These are phyloP conservation scores for Xylaria sp. DNA, from an alignment of 2,329 filamentous ascomycete genomes.

Conservation along the genomic window DNA sequence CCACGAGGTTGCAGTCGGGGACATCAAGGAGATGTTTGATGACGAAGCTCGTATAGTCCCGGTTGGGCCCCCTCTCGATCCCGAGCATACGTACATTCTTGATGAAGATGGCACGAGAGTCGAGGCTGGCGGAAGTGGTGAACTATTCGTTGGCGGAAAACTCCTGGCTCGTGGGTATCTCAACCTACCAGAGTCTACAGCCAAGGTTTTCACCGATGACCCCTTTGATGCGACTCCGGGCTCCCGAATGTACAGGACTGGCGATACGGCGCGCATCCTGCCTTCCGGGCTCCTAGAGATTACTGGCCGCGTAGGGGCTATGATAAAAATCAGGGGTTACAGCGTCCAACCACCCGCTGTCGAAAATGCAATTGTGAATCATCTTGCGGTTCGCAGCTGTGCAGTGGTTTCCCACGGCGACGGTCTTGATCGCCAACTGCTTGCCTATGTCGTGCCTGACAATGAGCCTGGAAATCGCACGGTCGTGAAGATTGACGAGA, in stretches of 20 bases:
- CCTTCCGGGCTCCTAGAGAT: conserved; percentile 73
- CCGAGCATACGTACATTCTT: conserved; percentile 71
- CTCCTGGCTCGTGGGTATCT: conserved; percentile 77
- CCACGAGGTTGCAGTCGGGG: conserved; percentile 77
- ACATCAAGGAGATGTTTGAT: conserved; percentile 69
- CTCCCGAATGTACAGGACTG: conserved; percentile 74
- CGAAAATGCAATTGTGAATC: conserved; percentile 70
- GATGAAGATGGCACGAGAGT: conserved; percentile 69
- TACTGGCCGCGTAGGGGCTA: conserved; percentile 73
- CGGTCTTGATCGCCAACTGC: conserved; percentile 72
- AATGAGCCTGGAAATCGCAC: conserved; percentile 59
- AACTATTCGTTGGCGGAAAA: conserved; percentile 75
- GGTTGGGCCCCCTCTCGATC: conserved; percentile 71
- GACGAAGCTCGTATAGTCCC: conserved; percentile 69
- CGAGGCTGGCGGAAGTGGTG: conserved; percentile 64
- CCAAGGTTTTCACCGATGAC: conserved; percentile 69
- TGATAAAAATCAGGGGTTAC: conserved; percentile 82
- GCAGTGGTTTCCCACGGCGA: conserved; percentile 76
- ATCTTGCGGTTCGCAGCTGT: conserved; percentile 71
- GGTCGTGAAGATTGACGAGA: conserved; percentile 66
- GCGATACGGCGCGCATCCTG: conserved; percentile 69
- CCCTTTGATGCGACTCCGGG: conserved; percentile 62
- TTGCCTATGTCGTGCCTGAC: conserved; percentile 76
- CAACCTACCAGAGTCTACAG: conserved; percentile 77
- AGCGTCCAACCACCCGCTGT: conserved; percentile 78